Base-by-base conservation (phyloP, 768 basidiomycete species). In the Pleurotus citrinopileatus region DNA sequence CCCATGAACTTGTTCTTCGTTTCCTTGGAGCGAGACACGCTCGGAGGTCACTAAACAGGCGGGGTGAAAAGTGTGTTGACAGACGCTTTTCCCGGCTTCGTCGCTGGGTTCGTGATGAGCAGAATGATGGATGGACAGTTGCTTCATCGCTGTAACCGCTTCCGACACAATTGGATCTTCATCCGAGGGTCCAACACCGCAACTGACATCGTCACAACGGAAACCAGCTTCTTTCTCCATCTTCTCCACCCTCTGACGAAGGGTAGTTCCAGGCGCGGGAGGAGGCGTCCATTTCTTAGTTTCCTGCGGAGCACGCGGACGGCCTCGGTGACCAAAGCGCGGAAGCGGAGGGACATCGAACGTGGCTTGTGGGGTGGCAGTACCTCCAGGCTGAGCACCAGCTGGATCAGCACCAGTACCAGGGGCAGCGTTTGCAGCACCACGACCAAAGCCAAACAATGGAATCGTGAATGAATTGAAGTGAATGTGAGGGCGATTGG, bases 151-250 rank as follows among this genome's bases (percentile, higher is more conserved):
- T 56, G 45, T 63, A 7, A 61, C 65, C 0, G 63, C 60, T 15
- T 65, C 48, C 46, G 63, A 65, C 4, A 76, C 67, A 40, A 68
- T 68, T 12, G 87, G 87, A 38, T 88, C 86, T 13, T 89, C 87
- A 54, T 89, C 87, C 12, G 81, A 83, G 5, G 87, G 87, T 0
- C 88, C 90, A 25, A 90, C 64, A 2, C 87, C 87, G 65, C 90
- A 92, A 56, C 81, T 83, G 25, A 83, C 68, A 60, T 91, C 89
- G 34, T 72, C 80, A 64, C 90, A 92, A 45, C 90, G 74, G 60
- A 89, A 62, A 0, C 87, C 89, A 19, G 80, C 77, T 63, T 89
- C 87, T 19, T 84, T 79, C 66, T 91, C 90, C 53, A 80, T 75
- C 55, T 79, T 76, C 66, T 92, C 90, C 15, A 92, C 74, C 4